Base-by-base conservation (phyloP, 2,329 filamentous ascomycete species). In the Monosporascus sp. region DNA sequence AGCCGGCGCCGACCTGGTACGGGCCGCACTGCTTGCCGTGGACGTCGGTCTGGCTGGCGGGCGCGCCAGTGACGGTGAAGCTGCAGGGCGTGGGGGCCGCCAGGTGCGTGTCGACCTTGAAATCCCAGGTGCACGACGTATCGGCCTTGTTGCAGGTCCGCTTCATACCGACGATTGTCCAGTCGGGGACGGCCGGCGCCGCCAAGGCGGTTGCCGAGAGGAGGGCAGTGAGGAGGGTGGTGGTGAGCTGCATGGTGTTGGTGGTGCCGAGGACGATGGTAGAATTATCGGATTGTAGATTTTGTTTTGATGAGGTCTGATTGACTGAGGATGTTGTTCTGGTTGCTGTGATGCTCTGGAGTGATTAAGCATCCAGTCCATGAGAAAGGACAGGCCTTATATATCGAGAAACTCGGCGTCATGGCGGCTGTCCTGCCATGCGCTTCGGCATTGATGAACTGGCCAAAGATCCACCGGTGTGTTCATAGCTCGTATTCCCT, bases 1-100 rank as follows among this genome's bases (percentile, higher is more conserved):
- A 83, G 69, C 77, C 76, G 2, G 74, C 75, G 49, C 75, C 77
- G 62, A 83, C 60, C 56, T 72, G 77, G 71, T 72, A 83, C 53
- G 61, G 62, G 39, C 78, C 79, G 69, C 77, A 82, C 48, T 58
- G 49, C 61, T 51, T 68, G 67, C 58, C 65, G 68, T 11, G 69
- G 53, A 64, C 57, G 45, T 73, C 70, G 18, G 70, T 72, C 47
- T 70, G 72, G 62, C 67, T 69, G 54, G 69, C 68, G 38, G 67
- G 60, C 8, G 57, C 46, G 31, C 55, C 56, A 14, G 57, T 67
- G 58, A 74, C 70, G 50, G 66, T 61, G 65, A 74, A 75, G 51
- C 54, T 62, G 69, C 73, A 76, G 18, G 59, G 31, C 7, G 71
- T 72, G 48, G 62, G 63, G 37, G 58, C 56, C 54, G 53, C 46